Conservation (phyloP, 768 basidiomycete genomes). For the Boletus rex-veris region DNA sequence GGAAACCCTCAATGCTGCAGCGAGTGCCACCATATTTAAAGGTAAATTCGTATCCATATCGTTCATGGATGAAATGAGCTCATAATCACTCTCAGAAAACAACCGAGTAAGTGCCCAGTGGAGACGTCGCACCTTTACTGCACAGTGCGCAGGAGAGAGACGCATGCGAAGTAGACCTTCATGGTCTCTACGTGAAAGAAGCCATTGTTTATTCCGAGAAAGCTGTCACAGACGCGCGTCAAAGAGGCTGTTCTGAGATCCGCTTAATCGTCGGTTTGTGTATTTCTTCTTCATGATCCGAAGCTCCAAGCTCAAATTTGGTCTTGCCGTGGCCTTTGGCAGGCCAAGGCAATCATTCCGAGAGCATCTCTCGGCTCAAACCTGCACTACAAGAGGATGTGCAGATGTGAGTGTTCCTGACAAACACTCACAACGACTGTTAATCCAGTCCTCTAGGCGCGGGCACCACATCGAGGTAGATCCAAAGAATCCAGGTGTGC, state of each 20-base stretch:
- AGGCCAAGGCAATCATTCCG: slow-evolving; percentile 90
- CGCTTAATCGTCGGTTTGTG: slow-evolving; percentile 80
- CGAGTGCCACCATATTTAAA: slow-evolving; percentile 78
- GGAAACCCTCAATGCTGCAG: slow-evolving; percentile 73
- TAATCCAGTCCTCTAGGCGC: slow-evolving; percentile 45
- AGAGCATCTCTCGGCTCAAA: slow-evolving; percentile 74
- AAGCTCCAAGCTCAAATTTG: neutral
- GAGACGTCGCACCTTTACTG: neutral
- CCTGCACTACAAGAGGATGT: slow-evolving; percentile 87
- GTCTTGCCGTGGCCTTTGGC: neutral
- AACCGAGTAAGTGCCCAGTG: slow-evolving; percentile 51
- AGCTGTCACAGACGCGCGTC: slow-evolving; percentile 63
- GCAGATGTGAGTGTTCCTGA: slow-evolving; percentile 49
- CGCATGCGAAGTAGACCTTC: slow-evolving; percentile 78
- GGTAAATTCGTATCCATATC: slow-evolving; percentile 36
- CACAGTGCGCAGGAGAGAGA: slow-evolving; percentile 47
- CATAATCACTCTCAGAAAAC: slow-evolving; percentile 49
- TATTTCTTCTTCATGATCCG: neutral
- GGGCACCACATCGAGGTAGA: slow-evolving; percentile 70
- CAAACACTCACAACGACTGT: neutral
- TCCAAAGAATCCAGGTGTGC: slow-evolving; percentile 76
- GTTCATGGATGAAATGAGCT: neutral
- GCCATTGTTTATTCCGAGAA: slow-evolving; percentile 70
- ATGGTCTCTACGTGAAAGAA: slow-evolving; percentile 91
- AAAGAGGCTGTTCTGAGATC: slow-evolving; percentile 57